Conservation (phyloP, 1,139 yeast genomes). For the Suhomyces choctaworum region DNA sequence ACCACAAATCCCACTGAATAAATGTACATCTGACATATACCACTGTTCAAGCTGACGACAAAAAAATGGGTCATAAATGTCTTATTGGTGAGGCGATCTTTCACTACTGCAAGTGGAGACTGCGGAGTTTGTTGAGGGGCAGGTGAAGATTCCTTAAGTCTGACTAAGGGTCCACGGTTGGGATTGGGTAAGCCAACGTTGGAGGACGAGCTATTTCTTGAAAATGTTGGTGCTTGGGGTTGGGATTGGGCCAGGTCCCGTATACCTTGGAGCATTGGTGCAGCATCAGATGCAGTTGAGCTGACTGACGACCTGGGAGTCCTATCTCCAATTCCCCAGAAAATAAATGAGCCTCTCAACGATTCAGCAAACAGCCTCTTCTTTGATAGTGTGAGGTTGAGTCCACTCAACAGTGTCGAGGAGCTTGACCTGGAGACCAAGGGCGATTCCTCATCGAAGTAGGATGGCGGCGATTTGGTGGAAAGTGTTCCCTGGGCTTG, state of each 20-base stretch:
- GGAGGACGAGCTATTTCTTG: no score
- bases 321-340: conserved; percentile 39
- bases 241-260: conserved; percentile 12
- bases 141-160: background rate
- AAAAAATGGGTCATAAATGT: conserved; percentile 36
- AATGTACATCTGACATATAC: conserved; percentile 46
- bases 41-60: conserved; percentile 38
- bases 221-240: no score
- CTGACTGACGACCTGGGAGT: conserved; percentile 27
- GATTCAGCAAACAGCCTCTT: conserved; percentile 14
- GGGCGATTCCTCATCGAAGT: conserved; percentile 10
- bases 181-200: no score
- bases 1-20: conserved; percentile 47
- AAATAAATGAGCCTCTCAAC: conserved; percentile 38
- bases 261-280: conserved; percentile 16
- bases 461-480: background rate
- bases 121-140: background rate
- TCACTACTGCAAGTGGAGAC: conserved; percentile 28
- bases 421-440: conserved; percentile 8
- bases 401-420: conserved; percentile 7
- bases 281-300: conserved; percentile 17
- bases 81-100: conserved; percentile 25
- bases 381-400: no score
- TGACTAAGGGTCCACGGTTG: no score
- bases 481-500: background rate